These are phyloP conservation scores for Heracleum sosnowskyi DNA, from an alignment of 129 eudicot genomes.

Conservation along the genomic window DNA sequence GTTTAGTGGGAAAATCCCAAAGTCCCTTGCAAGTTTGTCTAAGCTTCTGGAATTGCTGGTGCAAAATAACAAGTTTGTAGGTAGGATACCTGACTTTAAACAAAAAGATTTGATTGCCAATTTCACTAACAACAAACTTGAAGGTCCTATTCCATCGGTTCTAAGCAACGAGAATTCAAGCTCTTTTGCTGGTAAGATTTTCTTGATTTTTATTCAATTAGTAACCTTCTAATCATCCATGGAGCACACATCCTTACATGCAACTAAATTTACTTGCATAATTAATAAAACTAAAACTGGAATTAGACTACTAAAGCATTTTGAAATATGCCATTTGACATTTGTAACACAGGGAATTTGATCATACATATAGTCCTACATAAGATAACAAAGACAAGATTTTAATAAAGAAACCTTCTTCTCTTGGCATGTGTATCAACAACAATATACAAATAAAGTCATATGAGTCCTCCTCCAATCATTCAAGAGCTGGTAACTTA, in stretches of 20 bases:
- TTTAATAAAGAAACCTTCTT: no score
- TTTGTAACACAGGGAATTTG: no score
- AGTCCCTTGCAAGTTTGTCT: constrained; percentile 30
- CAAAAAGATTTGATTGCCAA: constrained; percentile 25
- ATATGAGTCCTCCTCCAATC: no score
- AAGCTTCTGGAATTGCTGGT: constrained; percentile 40
- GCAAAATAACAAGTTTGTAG: constrained; percentile 39
- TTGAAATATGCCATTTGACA: not conserved
- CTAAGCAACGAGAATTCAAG: constrained; percentile 23
- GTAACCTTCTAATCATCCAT: not conserved
- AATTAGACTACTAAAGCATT: no score
- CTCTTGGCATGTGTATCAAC: no score
- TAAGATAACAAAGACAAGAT: no score
- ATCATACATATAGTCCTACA: no score
- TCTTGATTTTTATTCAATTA: not conserved
- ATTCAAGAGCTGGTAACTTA: no score
- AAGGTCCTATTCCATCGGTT: constrained; percentile 37
- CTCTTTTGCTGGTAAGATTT: constrained; percentile 35
- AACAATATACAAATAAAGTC: no score
- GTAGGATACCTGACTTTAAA: constrained; percentile 35
- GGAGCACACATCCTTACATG: not conserved
- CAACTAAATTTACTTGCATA: no score
- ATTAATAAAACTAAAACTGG: no score
- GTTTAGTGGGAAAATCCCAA: constrained; percentile 37
- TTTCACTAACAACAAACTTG: constrained; percentile 37